phyloP scores from a whole-genome alignment of 345 rosid genomes.

The Aquilaria sinensis region DNA sequence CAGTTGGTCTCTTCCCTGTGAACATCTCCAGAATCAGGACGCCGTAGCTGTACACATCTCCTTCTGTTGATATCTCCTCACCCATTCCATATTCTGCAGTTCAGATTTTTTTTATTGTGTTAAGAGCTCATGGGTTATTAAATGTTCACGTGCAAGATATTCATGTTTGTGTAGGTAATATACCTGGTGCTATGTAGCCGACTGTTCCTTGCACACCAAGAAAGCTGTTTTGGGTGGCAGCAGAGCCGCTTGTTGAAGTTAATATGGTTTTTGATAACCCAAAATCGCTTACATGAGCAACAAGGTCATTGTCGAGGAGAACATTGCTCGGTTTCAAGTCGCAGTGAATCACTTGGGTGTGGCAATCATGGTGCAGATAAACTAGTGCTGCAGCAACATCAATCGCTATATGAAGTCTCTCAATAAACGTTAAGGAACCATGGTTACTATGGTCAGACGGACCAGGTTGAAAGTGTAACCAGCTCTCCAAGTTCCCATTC shows the following conservation, averaged over 20 bases:
- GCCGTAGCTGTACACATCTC: constrained; percentile 25
- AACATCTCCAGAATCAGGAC: constrained; percentile 25
- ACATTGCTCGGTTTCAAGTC: constrained; percentile 17
- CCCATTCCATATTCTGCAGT: constrained; percentile 28
- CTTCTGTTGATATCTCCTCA: constrained; percentile 8
- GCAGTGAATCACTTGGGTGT: constrained; percentile 12
- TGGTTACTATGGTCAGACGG: no score
- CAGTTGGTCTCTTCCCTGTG: constrained; percentile 20
- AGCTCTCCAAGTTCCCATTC: constrained; percentile 6
- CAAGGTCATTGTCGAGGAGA: constrained; percentile 6
- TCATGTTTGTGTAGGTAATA: not conserved
- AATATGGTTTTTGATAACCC: not conserved
- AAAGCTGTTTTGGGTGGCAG: not conserved
- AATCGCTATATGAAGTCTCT: constrained; percentile 3
- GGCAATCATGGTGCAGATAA: constrained; percentile 10
- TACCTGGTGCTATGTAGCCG: constrained; percentile 21
- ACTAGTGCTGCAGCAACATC: constrained; percentile 12
- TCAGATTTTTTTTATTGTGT: no score
- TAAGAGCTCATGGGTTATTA: no score
- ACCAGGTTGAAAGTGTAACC: not conserved
- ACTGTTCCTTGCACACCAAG: constrained; percentile 5
- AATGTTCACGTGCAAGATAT: not conserved
- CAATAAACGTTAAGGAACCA: not conserved
- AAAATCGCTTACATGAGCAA: constrained; percentile 7
- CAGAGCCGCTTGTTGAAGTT: no score